Conservation (phyloP, 257 asterid genomes). For the Scutellaria minor region DNA sequence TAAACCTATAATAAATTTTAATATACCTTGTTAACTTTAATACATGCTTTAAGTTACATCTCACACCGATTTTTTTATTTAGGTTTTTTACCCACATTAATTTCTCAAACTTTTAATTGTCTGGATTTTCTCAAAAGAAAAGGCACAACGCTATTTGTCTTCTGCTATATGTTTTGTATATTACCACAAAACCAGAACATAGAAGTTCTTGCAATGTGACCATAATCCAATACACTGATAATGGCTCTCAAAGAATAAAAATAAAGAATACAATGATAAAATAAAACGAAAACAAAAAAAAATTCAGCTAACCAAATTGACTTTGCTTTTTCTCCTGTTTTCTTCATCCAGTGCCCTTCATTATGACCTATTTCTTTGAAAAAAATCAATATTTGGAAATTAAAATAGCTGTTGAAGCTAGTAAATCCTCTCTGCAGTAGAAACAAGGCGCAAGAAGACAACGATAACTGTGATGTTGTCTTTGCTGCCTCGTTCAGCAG, state of each 20-base stretch:
- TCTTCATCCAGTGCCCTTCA: neutral
- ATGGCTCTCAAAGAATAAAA: no score
- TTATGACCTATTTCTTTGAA: neutral
- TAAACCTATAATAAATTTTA: no score
- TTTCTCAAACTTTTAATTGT: neutral
- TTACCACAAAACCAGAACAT: neutral
- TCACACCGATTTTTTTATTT: no score
- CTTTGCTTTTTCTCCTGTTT: neutral
- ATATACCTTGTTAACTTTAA: no score
- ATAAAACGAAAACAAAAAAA: no score
- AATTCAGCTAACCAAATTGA: no score
- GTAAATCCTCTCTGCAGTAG: slow-evolving; percentile 91
- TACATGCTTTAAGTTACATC: no score
- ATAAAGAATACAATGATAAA: no score
- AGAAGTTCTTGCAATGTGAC: neutral
- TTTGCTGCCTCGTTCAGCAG: slow-evolving; percentile 83
- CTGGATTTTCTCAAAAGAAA: no score
- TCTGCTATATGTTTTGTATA: neutral
- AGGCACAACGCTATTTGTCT: no score
- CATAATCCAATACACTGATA: neutral
- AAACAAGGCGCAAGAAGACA: slow-evolving; percentile 80
- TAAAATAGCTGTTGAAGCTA: slow-evolving; percentile 37
- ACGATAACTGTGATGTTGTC: slow-evolving; percentile 88
- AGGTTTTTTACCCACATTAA: neutral
- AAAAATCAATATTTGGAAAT: neutral